Conservation (phyloP, 1,139 yeast species). For the Debaryomycetaceae sp. region DNA sequence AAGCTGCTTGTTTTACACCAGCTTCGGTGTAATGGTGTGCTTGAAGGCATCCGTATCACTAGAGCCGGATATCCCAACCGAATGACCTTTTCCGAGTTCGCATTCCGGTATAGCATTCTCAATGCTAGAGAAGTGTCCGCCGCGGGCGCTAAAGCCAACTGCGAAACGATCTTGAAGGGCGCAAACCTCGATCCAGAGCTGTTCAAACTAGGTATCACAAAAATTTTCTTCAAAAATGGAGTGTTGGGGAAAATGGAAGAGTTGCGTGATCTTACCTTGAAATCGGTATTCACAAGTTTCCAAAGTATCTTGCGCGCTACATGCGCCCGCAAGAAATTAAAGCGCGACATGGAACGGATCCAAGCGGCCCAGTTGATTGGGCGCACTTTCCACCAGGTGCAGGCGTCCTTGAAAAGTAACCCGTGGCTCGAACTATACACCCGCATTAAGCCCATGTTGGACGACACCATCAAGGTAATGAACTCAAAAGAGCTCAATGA, state of each 20-base stretch:
- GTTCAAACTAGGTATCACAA: slow-evolving; percentile 74
- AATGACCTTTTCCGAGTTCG: slow-evolving; percentile 73
- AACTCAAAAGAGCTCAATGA: slow-evolving; percentile 49
- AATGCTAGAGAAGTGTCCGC: slow-evolving; percentile 37
- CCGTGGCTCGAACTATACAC: slow-evolving; percentile 77
- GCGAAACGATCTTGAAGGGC: slow-evolving; percentile 55
- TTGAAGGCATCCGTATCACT: slow-evolving; percentile 95
- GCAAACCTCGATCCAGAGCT: slow-evolving; percentile 51
- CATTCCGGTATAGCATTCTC: slow-evolving; percentile 60
- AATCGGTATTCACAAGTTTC: slow-evolving; percentile 44
- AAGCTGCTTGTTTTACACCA: slow-evolving; percentile 76
- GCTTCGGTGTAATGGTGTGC: slow-evolving; percentile 90
- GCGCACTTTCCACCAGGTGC: slow-evolving; percentile 46
- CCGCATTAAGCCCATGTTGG: slow-evolving; percentile 66
- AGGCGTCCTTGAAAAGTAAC: slow-evolving; percentile 37
- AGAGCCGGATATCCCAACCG: slow-evolving; percentile 96
- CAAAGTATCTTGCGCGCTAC: slow-evolving; percentile 66
- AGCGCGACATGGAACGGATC: slow-evolving; percentile 42
- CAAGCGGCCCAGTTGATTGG: slow-evolving; percentile 68
- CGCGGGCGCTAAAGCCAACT: slow-evolving; percentile 46
- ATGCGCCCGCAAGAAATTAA: slow-evolving; percentile 41
- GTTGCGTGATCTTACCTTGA: slow-evolving; percentile 57
- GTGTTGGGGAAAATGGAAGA: slow-evolving; percentile 81
- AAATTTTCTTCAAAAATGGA: slow-evolving; percentile 90
- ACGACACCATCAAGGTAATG: slow-evolving; percentile 50